Evolutionary conservation across 208 protist species (phyloP), one percentile per base, ranked within the genome.

Genomic region (Porcisia deanei): DNA sequence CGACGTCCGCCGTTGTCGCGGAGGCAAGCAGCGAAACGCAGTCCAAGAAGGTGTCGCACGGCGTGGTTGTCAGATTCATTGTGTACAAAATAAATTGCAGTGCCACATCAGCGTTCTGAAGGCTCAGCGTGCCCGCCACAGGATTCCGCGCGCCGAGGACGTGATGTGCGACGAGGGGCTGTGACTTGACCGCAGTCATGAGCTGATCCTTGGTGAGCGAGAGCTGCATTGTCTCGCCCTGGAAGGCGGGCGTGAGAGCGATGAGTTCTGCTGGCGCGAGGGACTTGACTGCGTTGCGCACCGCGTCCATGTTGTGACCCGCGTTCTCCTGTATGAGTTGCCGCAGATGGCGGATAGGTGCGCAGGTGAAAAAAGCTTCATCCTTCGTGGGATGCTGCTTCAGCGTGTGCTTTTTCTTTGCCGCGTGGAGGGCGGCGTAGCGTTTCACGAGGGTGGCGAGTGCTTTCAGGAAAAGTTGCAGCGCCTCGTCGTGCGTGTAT

Each of bases 71-170:
- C 60, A 97, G 84, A 14, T 82, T 83, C 87, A 94, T 91, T 74
- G 83, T 93, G 82, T 97, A 95, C 53, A 92, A 65, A 49, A 84
- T 76, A 55, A 79, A 66, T 73, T 90, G 85, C 41, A 97, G 49
- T 14, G 80, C 77, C 10, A 88, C 88, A 37, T 87, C 81, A 3
- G 81, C 60, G 47, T 75, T 82, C 57, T 79, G 83, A 25, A 91
- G 79, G 37, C 34, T 60, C 71, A 96, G 80, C 58, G 83, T 55
- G 30, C 81, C 85, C 16, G 82, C 71, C 9, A 86, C 60, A 14
- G 85, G 80, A 34, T 71, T 79, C 63, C 73, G 73, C 2, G 74
- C 79, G 55, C 88, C 87, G 68, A 92, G 77, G 18, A 94, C 71
- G 18, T 77, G 75, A 53, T 85, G 76, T 39, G 85, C 9, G 10